Percentiles rank a stretch among this genome's conserved stretches.
These are phyloP conservation scores for Warburgia ugandensis DNA, from an alignment of 164 flowering plant genomes.

Conservation along the genomic window DNA sequence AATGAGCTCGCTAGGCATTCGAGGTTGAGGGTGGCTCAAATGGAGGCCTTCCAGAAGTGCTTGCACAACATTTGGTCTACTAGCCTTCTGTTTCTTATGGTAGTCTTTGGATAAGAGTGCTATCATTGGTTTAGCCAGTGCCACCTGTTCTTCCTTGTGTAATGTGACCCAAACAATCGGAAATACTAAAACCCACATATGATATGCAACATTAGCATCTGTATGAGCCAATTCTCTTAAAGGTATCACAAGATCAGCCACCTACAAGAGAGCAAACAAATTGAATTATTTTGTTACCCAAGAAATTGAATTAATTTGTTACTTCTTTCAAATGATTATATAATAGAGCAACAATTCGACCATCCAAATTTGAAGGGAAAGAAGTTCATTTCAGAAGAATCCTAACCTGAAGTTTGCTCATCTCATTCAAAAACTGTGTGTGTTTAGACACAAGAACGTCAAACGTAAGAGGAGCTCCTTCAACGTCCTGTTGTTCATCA, in stretches of 20 bases:
- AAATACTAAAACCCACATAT: slow-evolving; percentile 95
- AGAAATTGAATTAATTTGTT: too few relatives aligned
- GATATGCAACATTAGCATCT: slow-evolving; percentile 95
- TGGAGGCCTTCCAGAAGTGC: slow-evolving; percentile 99
- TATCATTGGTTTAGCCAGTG: slow-evolving; percentile 93
- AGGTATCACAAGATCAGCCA: slow-evolving; percentile 83
- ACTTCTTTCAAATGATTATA: too few relatives aligned
- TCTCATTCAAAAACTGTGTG: slow-evolving; percentile 63
- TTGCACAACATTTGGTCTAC: slow-evolving; percentile 96
- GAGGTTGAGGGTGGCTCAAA: slow-evolving; percentile 96
- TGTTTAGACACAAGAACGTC: slow-evolving; percentile 72
- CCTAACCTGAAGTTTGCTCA: slow-evolving; percentile 85
- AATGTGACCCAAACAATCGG: slow-evolving; percentile 99
- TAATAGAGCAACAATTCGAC: too few relatives aligned
- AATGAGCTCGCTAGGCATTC: slow-evolving; percentile 98
- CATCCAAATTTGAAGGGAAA: too few relatives aligned
- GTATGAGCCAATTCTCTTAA: slow-evolving; percentile 92
- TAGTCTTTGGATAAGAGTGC: slow-evolving; percentile 85
- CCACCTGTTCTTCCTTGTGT: slow-evolving; percentile 84
- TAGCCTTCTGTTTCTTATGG: slow-evolving; percentile 85
- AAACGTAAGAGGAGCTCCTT: slow-evolving; percentile 65
- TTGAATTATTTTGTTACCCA: neutral
- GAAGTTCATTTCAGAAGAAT: too few relatives aligned
- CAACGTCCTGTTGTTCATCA: slow-evolving; percentile 50
- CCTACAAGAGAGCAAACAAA: slow-evolving; percentile 34